Conservation (phyloP, 2,329 filamentous ascomycete genomes). For the Nigrospora oryzae region DNA sequence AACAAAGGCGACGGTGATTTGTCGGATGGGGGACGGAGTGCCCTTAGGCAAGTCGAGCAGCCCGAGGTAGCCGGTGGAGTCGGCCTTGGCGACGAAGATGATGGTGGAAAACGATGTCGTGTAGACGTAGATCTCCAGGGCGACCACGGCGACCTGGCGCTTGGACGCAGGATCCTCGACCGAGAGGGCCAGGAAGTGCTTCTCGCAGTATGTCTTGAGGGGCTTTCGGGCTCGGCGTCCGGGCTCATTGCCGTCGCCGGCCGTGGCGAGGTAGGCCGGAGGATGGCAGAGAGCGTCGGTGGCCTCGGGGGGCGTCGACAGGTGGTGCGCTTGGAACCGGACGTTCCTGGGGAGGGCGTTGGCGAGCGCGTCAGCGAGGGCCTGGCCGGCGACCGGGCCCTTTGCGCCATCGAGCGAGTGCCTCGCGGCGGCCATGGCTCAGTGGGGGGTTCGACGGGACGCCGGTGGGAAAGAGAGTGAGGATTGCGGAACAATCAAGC, state of each 20-base stretch:
- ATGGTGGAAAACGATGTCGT: constrained; percentile 73
- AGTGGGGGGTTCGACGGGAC: no score
- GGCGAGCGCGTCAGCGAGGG: constrained; percentile 32
- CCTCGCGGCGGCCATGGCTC: no score
- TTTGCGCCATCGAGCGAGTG: no score
- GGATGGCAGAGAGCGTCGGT: constrained; percentile 72
- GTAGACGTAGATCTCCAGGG: constrained; percentile 82
- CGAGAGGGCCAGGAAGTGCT: constrained; percentile 59
- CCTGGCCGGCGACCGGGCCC: constrained; percentile 1
- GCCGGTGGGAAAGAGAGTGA: no score
- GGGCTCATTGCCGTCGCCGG: constrained; percentile 28
- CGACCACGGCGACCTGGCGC: constrained; percentile 62
- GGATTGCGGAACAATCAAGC: no score
- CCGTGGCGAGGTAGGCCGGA: constrained; percentile 45
- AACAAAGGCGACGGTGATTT: constrained; percentile 68
- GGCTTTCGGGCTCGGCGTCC: constrained; percentile 40
- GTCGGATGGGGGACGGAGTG: constrained; percentile 64
- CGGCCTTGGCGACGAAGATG: constrained; percentile 92
- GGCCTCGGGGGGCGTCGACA: constrained; percentile 74
- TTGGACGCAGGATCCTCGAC: constrained; percentile 23
- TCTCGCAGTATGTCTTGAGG: constrained; percentile 67
- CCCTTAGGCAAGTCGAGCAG: constrained; percentile 54
- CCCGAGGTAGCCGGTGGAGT: constrained; percentile 83
- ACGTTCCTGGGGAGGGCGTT: constrained; percentile 43
- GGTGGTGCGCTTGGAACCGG: constrained; percentile 68